Evolutionary conservation across 1,284 basidiomycete species (phyloP), one percentile per base, ranked within the genome.

Genomic region (Cutaneotrichosporon sp.): DNA sequence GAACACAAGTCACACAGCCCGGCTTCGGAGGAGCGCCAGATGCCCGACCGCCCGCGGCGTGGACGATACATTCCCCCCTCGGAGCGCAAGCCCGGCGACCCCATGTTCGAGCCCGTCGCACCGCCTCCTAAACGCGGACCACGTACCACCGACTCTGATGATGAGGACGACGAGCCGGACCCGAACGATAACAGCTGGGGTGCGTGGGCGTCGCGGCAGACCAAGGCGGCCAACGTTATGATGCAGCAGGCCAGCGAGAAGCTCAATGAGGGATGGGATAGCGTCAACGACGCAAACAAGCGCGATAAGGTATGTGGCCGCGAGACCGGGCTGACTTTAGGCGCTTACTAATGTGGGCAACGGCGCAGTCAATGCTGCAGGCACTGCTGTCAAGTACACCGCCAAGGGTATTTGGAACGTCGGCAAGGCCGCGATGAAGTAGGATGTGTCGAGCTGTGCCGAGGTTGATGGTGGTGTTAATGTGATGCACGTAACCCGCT

Each of bases 381-480:
- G 67, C 49, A 62, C 65, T 2, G 67, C 69, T 2, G 49, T 66
- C 60, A 70, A 70, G 62, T 61, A 64, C 22, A 63, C 64, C 5
- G 69, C 56, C 56, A 69, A 69, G 58, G 69, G 69, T 6, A 61
- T 68, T 49, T 70, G 69, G 69, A 63, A 64, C 6, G 58, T 70
- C 21, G 67, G 67, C 40, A 70, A 70, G 61, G 16, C 42, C 6
- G 42, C 42, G 42, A 46, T 46, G 42, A 46, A 46, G 42, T 46
- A 46, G 42, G 16, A 60, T 51, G 58, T 26, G 26, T 26, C 26
- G 26, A 59, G 47, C 26, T 47, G 46, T 47, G 32, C 5, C 5
- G 21, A 32, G 22, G 34, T 36, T 13, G 26, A 26, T 26, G 26
- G 11, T 34, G 34, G 34, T 34, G 34, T 36, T 36, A 36, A 36